phyloP scores from a whole-genome alignment of 805 yeast genomes.

The Candida dendrica region DNA sequence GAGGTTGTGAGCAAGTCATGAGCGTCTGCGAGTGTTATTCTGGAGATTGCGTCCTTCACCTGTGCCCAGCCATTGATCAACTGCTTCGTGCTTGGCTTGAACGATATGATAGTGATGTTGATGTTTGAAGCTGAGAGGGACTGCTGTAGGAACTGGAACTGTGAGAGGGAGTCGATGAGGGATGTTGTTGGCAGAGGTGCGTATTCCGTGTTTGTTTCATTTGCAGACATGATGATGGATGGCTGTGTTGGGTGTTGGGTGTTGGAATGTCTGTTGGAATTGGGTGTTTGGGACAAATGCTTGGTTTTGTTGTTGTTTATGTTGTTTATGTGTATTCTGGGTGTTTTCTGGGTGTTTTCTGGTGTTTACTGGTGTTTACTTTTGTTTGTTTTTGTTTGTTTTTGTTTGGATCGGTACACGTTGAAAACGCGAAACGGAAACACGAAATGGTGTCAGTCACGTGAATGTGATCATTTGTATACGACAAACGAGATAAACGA shows the following conservation, averaged over 20 bases:
- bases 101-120: not conserved
- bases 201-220: not conserved
- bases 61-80: not conserved
- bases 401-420: not conserved
- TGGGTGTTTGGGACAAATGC: not conserved
- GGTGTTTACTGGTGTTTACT: not conserved
- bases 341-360: not conserved
- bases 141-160: not conserved
- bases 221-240: too few species aligned
- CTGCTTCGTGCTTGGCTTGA: not conserved
- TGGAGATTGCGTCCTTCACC: not conserved
- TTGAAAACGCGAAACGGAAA: not conserved
- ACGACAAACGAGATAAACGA: too few species aligned
- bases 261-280: not conserved
- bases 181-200: not conserved
- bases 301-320: too few species aligned
- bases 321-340: too few species aligned
- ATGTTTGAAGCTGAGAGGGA: not conserved
- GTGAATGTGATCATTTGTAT: not conserved
- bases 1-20: not conserved
- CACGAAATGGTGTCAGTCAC: constrained; percentile 1
- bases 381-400: not conserved
- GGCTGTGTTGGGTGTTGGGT: too few species aligned
- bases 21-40: not conserved
- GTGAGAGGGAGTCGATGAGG: not conserved